A percentile compares a stretch with the other conserved stretches of the same genome.
Evolutionary conservation across 2,329 filamentous ascomycete species (phyloP).

Genomic region (Myriosclerotinia curreyana): DNA sequence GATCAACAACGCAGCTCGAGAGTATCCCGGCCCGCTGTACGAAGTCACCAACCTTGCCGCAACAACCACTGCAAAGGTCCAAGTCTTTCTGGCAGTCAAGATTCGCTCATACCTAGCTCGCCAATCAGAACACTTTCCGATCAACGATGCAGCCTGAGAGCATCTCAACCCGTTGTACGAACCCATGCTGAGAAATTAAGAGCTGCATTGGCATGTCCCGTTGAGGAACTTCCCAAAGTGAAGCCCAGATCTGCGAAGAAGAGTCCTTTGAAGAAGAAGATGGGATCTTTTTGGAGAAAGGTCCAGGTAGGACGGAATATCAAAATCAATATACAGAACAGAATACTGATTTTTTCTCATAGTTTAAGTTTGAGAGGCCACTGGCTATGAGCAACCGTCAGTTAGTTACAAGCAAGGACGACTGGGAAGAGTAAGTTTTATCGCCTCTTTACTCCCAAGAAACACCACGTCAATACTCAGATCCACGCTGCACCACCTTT

Average conservation of each 20-base stretch:
- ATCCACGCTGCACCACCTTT: background rate
- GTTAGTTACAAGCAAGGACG: background rate
- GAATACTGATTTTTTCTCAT: background rate
- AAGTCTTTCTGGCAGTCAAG: constrained; percentile 12
- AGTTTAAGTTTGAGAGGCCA: background rate
- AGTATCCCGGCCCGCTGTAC: background rate
- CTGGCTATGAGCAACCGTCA: background rate
- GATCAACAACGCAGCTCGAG: constrained; percentile 2
- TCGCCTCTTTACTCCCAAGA: background rate
- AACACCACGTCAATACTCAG: background rate
- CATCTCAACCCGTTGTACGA: background rate
- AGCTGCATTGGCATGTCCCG: constrained; percentile 10
- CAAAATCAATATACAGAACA: background rate
- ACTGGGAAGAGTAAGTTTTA: background rate
- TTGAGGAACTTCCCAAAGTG: background rate
- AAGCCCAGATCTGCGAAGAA: background rate
- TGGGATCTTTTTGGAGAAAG: constrained; percentile 3
- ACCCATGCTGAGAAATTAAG: constrained; percentile 14
- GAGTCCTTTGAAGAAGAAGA: constrained; percentile 5
- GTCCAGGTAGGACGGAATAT: background rate
- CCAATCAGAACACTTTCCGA: background rate
- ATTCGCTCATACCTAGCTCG: constrained; percentile 3
- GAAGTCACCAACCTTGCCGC: background rate
- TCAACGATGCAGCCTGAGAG: background rate
- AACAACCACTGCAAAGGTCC: background rate